Evolutionary conservation across 805 yeast species (phyloP), one percentile per base, ranked within the genome.

Genomic region (Henningerozyma blattae): DNA sequence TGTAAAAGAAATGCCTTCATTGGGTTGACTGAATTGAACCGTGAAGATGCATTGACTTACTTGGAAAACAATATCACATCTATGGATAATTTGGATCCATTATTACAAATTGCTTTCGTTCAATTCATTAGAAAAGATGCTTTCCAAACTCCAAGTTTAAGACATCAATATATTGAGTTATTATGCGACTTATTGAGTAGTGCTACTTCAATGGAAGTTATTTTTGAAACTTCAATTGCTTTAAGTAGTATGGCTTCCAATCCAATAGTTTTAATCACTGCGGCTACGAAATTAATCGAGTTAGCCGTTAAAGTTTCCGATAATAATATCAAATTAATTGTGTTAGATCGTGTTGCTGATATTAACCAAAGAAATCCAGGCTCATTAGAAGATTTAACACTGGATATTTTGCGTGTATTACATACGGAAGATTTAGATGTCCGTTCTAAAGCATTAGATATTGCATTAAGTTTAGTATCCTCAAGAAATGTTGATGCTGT

Each of bases 1-100:
- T 89, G 97, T 64, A 82, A 82, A 56, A 75, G 98, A 59, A 91
- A 91, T 58, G 97, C 96, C 2, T 93, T 91, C 56, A 77, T 86
- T 34, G 84, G 91, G 42, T 65, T 91, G 41, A 72, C 93, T 27
- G 78, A 75, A 45, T 65, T 93, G 51, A 80, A 82, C 56, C 74
- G 95, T 52, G 91, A 79, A 36, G 75, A 80, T 27, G 94, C 97
- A 17, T 72, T 85, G 48, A 73, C 72, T 41, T 91, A 75, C 59
- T 70, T 91, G 42, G 91, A 82, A 58, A 77, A 77, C 28, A 75
- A 77, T 52, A 62, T 77, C 41, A 54, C 68, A 15, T 55, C 67
- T 18, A 65, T 87, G 42, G 74, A 74, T 32, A 59, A 72, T 10
- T 62, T 82, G 42, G 97, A 89, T 48, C 82, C 94, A 34, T 64